Evolutionary conservation across 768 basidiomycete genomes (phyloP), one percentile per base, ranked within the genome.

Genomic region (Hortiboletus campestris): DNA sequence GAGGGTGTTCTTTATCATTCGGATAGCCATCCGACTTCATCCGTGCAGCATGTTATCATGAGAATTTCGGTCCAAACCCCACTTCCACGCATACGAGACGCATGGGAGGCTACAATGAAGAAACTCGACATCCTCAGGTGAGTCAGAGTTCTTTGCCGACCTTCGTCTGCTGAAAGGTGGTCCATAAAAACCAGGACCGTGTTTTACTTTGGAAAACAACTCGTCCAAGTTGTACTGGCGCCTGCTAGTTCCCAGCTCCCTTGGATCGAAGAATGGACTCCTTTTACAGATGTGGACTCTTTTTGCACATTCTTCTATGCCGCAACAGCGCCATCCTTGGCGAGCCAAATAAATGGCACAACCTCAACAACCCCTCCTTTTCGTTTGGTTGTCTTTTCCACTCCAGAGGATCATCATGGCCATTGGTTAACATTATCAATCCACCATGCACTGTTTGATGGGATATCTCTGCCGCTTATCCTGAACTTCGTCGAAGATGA

Each of bases 1-100:
- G 78, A 78, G 63, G 79, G 79, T 20, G 74, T 80, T 17, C 61
- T 80, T 47, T 73, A 75, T 46, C 71, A 75, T 35, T 76, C 78
- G 6, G 69, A 69, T 32, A 68, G 71, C n/a, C 56, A 66, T 25
- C 66, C 70, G 39, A 67, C 69, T 1, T 69, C 78, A 50, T 80
- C 77, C 59, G 76, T 80, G 12, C 79, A 80, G 49, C 79, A 79
- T 58, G 65, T 78, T 38, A 54, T 79, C 4, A 53, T 78, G 52
- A 57, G 61, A 14, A 62, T 74, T 46, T 61, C 67, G 16, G 48
- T 56, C 8, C 53, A 55, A 22, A 56, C 60, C 0, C 64, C 69
- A 11, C 16, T 74, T 1, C 4, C 51, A 6, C 54, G 50, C 28
- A 55, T 79, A 31, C 69, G 57, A 34, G 44, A 51, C 11, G 74